Conservation (phyloP, 2,329 filamentous ascomycete genomes). For the Fusarium sp. region DNA sequence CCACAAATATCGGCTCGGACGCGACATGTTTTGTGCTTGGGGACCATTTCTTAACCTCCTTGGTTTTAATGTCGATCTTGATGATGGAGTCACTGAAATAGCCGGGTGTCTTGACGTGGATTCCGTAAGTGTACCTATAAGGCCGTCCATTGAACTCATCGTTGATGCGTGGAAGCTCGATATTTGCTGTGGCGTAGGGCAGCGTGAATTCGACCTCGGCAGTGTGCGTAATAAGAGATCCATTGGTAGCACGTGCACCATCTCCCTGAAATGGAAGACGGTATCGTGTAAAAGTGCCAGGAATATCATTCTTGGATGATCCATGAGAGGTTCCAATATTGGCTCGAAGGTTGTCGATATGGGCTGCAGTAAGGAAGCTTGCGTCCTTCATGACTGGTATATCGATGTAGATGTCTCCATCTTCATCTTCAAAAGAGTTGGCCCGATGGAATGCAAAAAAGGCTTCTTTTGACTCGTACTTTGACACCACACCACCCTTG, state of each 20-base stretch:
- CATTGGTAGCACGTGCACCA: neutral
- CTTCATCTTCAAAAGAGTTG: constrained; percentile 20
- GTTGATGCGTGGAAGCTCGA: constrained; percentile 25
- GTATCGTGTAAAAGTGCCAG: constrained; percentile 19
- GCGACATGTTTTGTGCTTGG: constrained; percentile 12
- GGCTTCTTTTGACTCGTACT: constrained; percentile 15
- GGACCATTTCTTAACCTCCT: constrained; percentile 6
- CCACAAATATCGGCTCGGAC: constrained; percentile 25
- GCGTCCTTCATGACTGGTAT: constrained; percentile 16
- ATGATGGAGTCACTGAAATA: constrained; percentile 31
- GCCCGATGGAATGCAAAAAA: constrained; percentile 26
- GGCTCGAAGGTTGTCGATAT: constrained; percentile 14
- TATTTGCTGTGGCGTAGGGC: constrained; percentile 11
- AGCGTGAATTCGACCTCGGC: constrained; percentile 18
- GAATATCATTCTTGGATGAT: constrained; percentile 10
- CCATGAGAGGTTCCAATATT: constrained; percentile 14
- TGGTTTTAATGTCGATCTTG: constrained; percentile 27
- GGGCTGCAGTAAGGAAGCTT: constrained; percentile 9
- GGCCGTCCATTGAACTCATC: neutral
- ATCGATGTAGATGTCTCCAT: constrained; percentile 23
- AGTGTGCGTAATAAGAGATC: constrained; percentile 6
- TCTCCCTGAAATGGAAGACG: constrained; percentile 14
- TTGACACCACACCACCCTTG: constrained; percentile 18
- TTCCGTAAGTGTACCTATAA: constrained; percentile 22
- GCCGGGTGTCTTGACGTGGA: constrained; percentile 14